Base-by-base conservation (phyloP, 2,329 filamentous ascomycete species). In the Penicillium digitatum region DNA sequence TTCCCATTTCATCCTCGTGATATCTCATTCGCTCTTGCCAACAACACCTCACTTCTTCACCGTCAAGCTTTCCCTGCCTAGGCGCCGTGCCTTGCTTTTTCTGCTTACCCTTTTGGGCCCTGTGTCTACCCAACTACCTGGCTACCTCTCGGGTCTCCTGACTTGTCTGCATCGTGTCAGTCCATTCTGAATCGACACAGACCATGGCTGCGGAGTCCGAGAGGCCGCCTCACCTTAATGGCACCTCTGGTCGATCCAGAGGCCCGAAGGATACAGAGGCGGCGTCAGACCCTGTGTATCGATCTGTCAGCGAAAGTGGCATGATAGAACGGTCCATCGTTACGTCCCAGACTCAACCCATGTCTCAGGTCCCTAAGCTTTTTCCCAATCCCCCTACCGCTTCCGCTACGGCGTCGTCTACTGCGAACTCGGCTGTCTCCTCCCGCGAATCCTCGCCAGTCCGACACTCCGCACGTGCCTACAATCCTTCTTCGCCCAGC, bases 381-480 rank as follows among this genome's bases (percentile, higher is more conserved):
- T 58, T 66, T 42, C 64, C 67, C 52, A 57, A 62, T 58, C 47
- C 60, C 52, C 58, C 63, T 56, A 63, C 59, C 45, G 55, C 69
- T 35, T 67, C 70, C 29, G 56, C 63, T 40, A 67, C 73, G 29
- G 57, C 71, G 6, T 78, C 71, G 6, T 78, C 78, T 9, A 68
- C 74, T 20, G 67, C 74, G 42, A 76, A 72, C 61, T 79, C 78
- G n/a, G 72, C 74, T 48, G 67, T 71, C 55, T 74, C 77, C 45
- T 81, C 79, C 32, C 74, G 78, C 58, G 79, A 81, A 64, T 67
- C 76, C 26, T 81, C 79, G 22, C 79, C 79, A 20, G 65, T 69
- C 54, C 71, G 71, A 60, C 62, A 59, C 48, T 62, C 70, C 51
- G 67, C 63, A 46, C 68, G 68, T 43, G 58, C 62, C 34, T 60